Evolutionary conservation across 129 eudicot species (phyloP), one percentile per base, ranked within the genome.

Genomic region (Silybum marianum): DNA sequence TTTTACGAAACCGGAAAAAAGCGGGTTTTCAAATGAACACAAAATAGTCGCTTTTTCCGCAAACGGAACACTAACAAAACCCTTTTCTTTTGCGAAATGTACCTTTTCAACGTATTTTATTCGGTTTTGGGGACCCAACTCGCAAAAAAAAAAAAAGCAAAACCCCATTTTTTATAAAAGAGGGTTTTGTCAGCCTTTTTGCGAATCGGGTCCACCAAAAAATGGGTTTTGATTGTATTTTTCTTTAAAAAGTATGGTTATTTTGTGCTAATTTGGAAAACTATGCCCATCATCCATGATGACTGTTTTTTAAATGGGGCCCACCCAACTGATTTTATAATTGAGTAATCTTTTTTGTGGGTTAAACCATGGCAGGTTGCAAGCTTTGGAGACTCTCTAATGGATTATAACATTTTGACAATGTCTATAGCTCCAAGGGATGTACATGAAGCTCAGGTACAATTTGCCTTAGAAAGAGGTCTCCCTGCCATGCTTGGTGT

Each of bases 401-500:
- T 80, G 85, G 88, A 80, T 30, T 85, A 85, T 44, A 85, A 85
- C 69, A 85, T 85, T 44, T 73, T 85, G 75, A 80, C 88, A 80
- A 85, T 85, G 88, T 85, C 88, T 25, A 80, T 85, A 74, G 88
- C 88, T 69, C 88, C 85, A 75, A 80, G 85, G 24, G 88, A 85
- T 39, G 13, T 78, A 80, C 88, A 85, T 69, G 88, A 85, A 85
- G 88, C 88, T 75, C 88, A 87, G 54, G 87, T 87, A 18, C 90
- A 87, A 73, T 88, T 88, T 82, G 87, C 91, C 2, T 32, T 88
- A 26, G 91, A 88, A 71, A 88, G 91, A 88, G 91, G 91, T 39
- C 86, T 85, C 48, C 91, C 91, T 67, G 88, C 91, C 60, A 88
- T 88, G 91, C 86, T 88, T 79, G 91, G 91, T 69, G 81, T 88